A percentile compares a stretch with the other conserved stretches of the same genome.
Conservation (phyloP, 2,329 filamentous ascomycete genomes). For the Exophiala aquamarina region DNA sequence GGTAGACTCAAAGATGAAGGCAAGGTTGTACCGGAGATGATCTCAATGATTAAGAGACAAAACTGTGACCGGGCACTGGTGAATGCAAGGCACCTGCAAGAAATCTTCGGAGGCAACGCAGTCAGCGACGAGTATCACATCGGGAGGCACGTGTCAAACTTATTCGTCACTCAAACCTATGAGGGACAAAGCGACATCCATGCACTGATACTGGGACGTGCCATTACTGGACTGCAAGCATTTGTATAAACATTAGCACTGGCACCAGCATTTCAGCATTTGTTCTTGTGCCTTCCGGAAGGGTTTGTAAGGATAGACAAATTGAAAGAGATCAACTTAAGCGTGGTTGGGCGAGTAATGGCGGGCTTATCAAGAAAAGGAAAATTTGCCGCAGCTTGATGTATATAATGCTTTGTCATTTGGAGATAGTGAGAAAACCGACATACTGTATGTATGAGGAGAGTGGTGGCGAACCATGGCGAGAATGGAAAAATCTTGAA, state of each 20-base stretch:
- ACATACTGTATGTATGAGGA: too few relatives aligned
- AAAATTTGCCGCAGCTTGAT: constrained; percentile 1
- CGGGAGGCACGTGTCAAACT: constrained; percentile 88
- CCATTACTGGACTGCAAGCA: constrained; percentile 74
- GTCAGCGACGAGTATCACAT: constrained; percentile 96
- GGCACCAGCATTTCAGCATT: too few relatives aligned
- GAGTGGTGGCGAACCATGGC: constrained; percentile 5
- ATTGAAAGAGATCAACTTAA: too few relatives aligned
- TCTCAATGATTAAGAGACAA: constrained; percentile 92
- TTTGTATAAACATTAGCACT: constrained; percentile 67
- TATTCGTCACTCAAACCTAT: constrained; percentile 97
- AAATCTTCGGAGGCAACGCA: constrained; percentile 97
- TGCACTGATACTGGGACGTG: constrained; percentile 67
- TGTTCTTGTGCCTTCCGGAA: too few relatives aligned
- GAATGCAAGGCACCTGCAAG: constrained; percentile 79
- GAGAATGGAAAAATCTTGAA: constrained; percentile 1
- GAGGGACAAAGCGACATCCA: constrained; percentile 99
- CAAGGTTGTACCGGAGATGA: constrained; percentile 90
- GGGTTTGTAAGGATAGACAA: too few relatives aligned
- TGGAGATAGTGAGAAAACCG: too few relatives aligned
- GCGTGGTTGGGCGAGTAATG: too few relatives aligned
- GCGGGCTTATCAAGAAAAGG: background rate
- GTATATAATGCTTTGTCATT: constrained; percentile 4
- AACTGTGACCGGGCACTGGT: constrained; percentile 89
- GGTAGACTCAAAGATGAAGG: constrained; percentile 90